Percentiles rank a stretch among this genome's conserved stretches.
phyloP scores from a whole-genome alignment of 805 yeast genomes.

The Debaryomyces hansenii region DNA sequence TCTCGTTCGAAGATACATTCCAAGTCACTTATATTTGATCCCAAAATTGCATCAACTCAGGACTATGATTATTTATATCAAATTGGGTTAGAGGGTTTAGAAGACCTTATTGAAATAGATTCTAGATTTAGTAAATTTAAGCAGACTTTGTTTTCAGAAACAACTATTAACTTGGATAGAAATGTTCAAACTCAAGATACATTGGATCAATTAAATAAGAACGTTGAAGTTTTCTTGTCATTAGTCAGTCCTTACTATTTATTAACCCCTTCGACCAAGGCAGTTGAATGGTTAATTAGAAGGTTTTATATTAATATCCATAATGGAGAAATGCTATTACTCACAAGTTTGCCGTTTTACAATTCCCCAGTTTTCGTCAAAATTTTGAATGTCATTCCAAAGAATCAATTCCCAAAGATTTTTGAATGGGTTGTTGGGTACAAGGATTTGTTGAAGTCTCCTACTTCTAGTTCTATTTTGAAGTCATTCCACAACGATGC shows the following conservation, averaged over 20 bases:
- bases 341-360: slow-evolving; percentile 81
- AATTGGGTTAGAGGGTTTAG: slow-evolving; percentile 72
- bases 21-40: slow-evolving; percentile 81
- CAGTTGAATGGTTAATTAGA: slow-evolving; percentile 94
- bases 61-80: slow-evolving; percentile 82
- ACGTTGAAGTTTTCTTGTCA: slow-evolving; percentile 71
- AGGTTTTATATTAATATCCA: slow-evolving; percentile 82
- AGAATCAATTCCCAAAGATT: slow-evolving; percentile 64
- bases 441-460: slow-evolving; percentile 61
- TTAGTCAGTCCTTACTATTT: slow-evolving; percentile 76
- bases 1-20: slow-evolving; percentile 84
- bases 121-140: slow-evolving; percentile 71
- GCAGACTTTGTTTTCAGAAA: slow-evolving; percentile 75
- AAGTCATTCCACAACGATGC: slow-evolving; percentile 69
- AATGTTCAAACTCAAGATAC: slow-evolving; percentile 78
- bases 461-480: slow-evolving; percentile 67
- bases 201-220: slow-evolving; percentile 67
- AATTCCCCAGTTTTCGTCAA: slow-evolving; percentile 71
- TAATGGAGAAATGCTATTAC: slow-evolving; percentile 69
- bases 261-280: slow-evolving; percentile 71
- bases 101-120: slow-evolving; percentile 70
- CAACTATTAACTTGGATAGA: slow-evolving; percentile 79
- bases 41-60: slow-evolving; percentile 89
- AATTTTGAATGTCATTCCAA: slow-evolving; percentile 67
- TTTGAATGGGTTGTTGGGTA: slow-evolving; percentile 71